Conservation (phyloP, 768 basidiomycete genomes). For the Suillus subalutaceus region DNA sequence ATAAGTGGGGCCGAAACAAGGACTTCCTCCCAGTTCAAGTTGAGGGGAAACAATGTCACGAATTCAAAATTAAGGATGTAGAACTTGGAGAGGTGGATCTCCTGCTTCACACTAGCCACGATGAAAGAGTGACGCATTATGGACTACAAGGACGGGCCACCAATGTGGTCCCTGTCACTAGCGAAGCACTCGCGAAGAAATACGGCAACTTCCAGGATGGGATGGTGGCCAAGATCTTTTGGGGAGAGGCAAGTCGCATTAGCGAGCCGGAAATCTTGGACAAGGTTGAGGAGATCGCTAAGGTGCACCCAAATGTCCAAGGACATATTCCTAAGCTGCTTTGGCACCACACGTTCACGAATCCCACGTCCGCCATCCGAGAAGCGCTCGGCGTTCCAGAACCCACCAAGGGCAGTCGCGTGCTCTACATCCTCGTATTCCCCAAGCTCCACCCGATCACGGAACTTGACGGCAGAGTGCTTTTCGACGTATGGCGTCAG, state of each 20-base stretch:
- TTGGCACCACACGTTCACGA: not conserved
- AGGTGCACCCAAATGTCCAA: not conserved
- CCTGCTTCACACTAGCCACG: not conserved
- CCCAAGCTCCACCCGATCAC: not conserved
- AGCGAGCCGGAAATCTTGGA: not conserved
- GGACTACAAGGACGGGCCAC: slow-evolving; percentile 3
- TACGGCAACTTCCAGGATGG: not conserved
- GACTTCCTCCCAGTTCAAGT: not conserved
- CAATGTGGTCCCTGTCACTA: slow-evolving; percentile 4
- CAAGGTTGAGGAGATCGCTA: not conserved
- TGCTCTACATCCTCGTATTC: not conserved
- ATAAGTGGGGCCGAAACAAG: not conserved
- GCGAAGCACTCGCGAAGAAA: not conserved
- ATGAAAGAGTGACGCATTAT: slow-evolving; percentile 1
- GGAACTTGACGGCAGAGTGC: not conserved
- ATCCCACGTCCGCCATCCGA: not conserved
- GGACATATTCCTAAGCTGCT: not conserved
- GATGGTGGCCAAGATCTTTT: not conserved
- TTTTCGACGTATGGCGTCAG: not conserved
- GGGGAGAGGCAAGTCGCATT: not conserved
- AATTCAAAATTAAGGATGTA: not conserved
- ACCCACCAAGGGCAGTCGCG: not conserved
- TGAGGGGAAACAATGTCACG: not conserved
- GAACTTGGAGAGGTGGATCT: not conserved
- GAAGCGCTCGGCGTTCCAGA: not conserved